Evolutionary conservation across 2,329 filamentous ascomycete genomes (phyloP).

Genomic region (Colletotrichum sp.): DNA sequence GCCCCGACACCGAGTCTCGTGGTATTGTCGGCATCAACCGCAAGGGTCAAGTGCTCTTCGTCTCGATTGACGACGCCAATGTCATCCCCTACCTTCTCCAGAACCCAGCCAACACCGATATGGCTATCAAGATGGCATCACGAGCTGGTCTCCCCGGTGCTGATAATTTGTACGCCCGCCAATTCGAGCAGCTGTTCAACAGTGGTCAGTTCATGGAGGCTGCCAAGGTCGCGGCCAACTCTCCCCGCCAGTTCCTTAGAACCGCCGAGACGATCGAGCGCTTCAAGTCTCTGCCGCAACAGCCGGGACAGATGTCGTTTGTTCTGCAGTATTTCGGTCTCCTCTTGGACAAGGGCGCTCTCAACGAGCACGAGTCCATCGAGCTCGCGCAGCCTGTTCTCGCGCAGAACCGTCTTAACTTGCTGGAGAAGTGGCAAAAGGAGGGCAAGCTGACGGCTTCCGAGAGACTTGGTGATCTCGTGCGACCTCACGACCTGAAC

Average conservation of each 20-base stretch:
- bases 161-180: slow-evolving; percentile 89
- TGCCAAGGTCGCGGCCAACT: slow-evolving; percentile 96
- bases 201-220: slow-evolving; percentile 85
- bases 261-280: slow-evolving; percentile 95
- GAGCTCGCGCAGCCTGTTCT: slow-evolving; percentile 93
- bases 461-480: slow-evolving; percentile 93
- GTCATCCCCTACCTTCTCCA: slow-evolving; percentile 95
- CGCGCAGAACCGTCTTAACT: slow-evolving; percentile 90
- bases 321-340: slow-evolving; percentile 98
- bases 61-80: slow-evolving; percentile 89
- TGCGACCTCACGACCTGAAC: slow-evolving; percentile 86
- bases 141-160: slow-evolving; percentile 92
- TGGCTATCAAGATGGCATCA: slow-evolving; percentile 96
- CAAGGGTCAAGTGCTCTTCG: slow-evolving; percentile 94
- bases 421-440: slow-evolving; percentile 97
- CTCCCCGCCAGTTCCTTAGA: slow-evolving; percentile 91
- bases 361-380: slow-evolving; percentile 93
- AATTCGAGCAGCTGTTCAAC: slow-evolving; percentile 87
- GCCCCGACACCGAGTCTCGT: slow-evolving; percentile 79
- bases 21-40: slow-evolving; percentile 96
- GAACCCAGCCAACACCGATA: slow-evolving; percentile 90
- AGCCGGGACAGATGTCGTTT: slow-evolving; percentile 86
- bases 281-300: slow-evolving; percentile 85
- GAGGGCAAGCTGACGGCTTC: slow-evolving; percentile 97
- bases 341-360: slow-evolving; percentile 89